Evolutionary conservation across 148 eudicot genomes (phyloP).

Genomic region (Polygonum aviculare): DNA sequence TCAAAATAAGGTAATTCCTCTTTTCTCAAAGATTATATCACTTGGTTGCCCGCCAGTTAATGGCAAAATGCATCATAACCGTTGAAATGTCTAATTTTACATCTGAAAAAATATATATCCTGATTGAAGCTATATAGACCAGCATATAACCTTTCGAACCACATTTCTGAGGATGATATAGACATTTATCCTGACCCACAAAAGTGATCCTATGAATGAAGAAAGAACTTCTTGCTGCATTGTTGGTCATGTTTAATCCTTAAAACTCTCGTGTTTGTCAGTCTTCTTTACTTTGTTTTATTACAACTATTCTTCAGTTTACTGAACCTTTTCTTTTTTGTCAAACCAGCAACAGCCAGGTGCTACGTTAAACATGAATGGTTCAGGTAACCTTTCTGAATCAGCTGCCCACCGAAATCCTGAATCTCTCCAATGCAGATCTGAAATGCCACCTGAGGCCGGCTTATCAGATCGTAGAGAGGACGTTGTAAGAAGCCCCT

Average conservation of each 20-base stretch:
- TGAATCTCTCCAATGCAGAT: constrained; percentile 14
- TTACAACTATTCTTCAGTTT: background rate
- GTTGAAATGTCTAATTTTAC: no score
- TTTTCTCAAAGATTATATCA: background rate
- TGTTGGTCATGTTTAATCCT: background rate
- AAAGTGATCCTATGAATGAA: background rate
- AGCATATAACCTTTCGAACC: no score
- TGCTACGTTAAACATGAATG: background rate
- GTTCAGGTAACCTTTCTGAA: constrained; percentile 3
- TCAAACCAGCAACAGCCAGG: background rate
- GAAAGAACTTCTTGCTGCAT: background rate
- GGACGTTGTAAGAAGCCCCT: constrained; percentile 21
- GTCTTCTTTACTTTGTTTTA: background rate
- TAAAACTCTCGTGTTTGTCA: background rate
- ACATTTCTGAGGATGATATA: no score
- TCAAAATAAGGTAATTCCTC: constrained; percentile 42
- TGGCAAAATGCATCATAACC: background rate
- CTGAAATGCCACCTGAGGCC: constrained; percentile 10
- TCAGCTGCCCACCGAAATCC: constrained; percentile 12
- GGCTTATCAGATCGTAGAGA: constrained; percentile 17
- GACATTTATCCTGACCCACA: no score
- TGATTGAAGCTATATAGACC: no score
- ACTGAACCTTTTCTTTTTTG: background rate
- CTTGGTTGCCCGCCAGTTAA: background rate
- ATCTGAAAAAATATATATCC: no score